Percentiles rank a stretch among this genome's conserved stretches.
Evolutionary conservation across 2,329 filamentous ascomycete species (phyloP).

Genomic region (Aspergillus fumigatiaffinis): DNA sequence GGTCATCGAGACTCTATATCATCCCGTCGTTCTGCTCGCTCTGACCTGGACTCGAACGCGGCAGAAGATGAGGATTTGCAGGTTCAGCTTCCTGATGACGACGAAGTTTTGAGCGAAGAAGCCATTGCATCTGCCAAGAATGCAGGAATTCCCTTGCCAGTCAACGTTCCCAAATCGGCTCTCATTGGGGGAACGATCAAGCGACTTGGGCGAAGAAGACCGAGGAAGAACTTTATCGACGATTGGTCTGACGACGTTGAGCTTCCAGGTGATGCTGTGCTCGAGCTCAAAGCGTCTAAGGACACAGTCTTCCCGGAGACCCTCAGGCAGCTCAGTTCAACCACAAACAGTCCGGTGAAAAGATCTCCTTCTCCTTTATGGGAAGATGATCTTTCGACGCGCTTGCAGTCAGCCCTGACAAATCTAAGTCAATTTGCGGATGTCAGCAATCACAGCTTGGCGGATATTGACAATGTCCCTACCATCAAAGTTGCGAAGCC

Average conservation of each 20-base stretch:
- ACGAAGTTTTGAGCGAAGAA: conserved; percentile 76
- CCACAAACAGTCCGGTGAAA: conserved; percentile 38
- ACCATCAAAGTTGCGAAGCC: conserved; percentile 67
- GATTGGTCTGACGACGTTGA: conserved; percentile 80
- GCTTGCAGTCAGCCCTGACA: conserved; percentile 51
- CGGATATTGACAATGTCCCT: conserved; percentile 59
- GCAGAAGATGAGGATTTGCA: conserved; percentile 83
- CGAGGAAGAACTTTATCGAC: conserved; percentile 69
- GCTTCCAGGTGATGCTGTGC: conserved; percentile 55
- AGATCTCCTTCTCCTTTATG: conserved; percentile 23
- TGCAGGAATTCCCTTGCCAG: conserved; percentile 86
- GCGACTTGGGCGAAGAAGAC: conserved; percentile 71
- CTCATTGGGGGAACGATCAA: conserved; percentile 91
- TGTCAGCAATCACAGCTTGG: conserved; percentile 48
- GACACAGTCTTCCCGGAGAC: conserved; percentile 62
- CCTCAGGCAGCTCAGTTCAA: conserved; percentile 61
- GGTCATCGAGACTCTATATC: conserved; percentile 71
- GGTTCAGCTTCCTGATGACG: conserved; percentile 76
- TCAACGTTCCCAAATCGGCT: conserved; percentile 81
- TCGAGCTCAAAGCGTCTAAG: conserved; percentile 64
- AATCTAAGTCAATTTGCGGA: conserved; percentile 63
- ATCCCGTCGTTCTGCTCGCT: conserved; percentile 75
- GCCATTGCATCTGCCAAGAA: conserved; percentile 83
- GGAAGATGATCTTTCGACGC: conserved; percentile 42
- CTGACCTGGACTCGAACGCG: conserved; percentile 70